These are phyloP conservation scores for Eimeria brunetti DNA, from an alignment of 169 alveolate genomes.

Conservation along the genomic window DNA sequence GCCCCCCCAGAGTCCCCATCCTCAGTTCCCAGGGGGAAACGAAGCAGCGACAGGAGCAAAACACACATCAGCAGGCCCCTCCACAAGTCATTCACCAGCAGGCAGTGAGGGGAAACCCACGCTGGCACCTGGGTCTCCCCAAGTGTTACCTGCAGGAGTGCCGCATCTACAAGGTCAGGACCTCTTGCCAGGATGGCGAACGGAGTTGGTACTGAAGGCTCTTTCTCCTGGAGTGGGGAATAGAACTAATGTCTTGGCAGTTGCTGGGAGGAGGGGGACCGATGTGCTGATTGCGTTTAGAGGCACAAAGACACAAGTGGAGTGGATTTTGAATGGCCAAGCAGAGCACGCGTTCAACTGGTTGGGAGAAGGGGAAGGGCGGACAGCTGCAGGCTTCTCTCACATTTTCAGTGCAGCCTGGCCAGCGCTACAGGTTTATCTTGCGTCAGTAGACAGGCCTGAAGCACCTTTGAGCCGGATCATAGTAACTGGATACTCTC, in stretches of 20 bases:
- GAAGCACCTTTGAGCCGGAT: conserved; percentile 54
- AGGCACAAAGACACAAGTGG: conserved; percentile 75
- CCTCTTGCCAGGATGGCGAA: conserved; percentile 76
- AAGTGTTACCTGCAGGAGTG: background rate
- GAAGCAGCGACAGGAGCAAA: background rate
- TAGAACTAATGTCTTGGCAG: conserved; percentile 57
- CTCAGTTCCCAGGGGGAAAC: background rate
- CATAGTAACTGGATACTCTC: conserved; percentile 73
- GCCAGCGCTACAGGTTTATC: conserved; percentile 79
- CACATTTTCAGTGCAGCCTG: conserved; percentile 77
- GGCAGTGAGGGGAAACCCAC: background rate
- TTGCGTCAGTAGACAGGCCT: conserved; percentile 51
- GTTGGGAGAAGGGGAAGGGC: conserved; percentile 66
- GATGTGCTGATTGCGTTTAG: conserved; percentile 68
- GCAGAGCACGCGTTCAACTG: conserved; percentile 58
- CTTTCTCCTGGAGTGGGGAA: conserved; percentile 71
- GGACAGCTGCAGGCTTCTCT: conserved; percentile 71
- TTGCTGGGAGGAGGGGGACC: conserved; percentile 57
- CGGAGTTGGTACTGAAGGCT: conserved; percentile 72
- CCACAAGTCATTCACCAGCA: background rate
- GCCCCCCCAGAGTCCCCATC: background rate
- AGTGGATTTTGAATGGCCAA: conserved; percentile 74
- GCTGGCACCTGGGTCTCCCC: background rate
- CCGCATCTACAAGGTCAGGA: conserved; percentile 37
- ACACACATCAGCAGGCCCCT: background rate